These are phyloP conservation scores for Pinus taeda DNA, from an alignment of 75 land plant species.

Conservation along the genomic window DNA sequence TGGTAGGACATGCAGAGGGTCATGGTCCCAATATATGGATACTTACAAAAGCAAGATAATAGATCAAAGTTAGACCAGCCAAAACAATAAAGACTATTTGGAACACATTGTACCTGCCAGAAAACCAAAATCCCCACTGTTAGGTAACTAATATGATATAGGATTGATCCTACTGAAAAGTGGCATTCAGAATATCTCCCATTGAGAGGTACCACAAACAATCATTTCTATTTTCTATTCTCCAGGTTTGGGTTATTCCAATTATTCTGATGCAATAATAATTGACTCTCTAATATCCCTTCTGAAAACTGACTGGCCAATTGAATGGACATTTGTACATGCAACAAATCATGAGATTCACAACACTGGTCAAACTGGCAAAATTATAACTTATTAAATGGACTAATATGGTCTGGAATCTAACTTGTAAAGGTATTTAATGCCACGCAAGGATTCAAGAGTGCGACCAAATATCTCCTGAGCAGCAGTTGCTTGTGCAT, in stretches of 20 bases:
- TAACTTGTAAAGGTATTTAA: slow-evolving; percentile 94
- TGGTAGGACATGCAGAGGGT: not conserved
- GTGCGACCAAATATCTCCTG: slow-evolving; percentile 99
- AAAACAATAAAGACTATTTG: slow-evolving; percentile 74
- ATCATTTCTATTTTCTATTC: too few species aligned
- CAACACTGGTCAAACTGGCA: not conserved
- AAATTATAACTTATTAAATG: not conserved
- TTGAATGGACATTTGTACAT: not conserved
- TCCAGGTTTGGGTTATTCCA: not conserved
- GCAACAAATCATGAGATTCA: slow-evolving; percentile 9
- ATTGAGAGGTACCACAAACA: not conserved
- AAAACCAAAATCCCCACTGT: not conserved
- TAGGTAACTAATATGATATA: not conserved
- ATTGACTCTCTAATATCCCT: not conserved
- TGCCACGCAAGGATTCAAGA: slow-evolving; percentile 87
- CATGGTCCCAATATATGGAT: not conserved
- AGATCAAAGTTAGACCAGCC: slow-evolving; percentile 70
- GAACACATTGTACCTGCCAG: slow-evolving; percentile 89
- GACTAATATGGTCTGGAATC: not conserved
- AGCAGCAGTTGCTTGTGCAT: slow-evolving; percentile 96
- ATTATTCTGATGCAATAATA: not conserved
- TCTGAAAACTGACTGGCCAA: not conserved
- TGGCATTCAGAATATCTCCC: not conserved
- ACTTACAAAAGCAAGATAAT: slow-evolving; percentile 89
- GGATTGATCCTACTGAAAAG: not conserved